Base-by-base conservation (phyloP, 202 grass and related monocot species). In the Digitaria exilis region DNA sequence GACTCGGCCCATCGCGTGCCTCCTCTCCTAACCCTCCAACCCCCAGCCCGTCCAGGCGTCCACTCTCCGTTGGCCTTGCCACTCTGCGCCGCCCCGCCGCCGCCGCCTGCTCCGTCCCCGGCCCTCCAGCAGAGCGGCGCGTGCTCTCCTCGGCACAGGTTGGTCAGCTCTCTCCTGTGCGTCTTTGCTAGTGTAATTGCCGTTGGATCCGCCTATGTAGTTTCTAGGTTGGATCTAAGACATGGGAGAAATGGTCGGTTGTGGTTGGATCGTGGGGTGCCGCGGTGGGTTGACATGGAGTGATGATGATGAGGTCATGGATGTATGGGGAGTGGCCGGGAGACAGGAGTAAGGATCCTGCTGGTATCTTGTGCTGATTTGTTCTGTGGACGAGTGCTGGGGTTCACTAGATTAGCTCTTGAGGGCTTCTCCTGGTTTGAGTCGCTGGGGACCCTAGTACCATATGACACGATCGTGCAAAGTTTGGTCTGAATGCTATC, bases 331-430 rank as follows among this genome's bases (percentile, higher is more conserved):
- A 54, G 48, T 32, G 12, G 46, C 19, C 19, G 46, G 26, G 34
- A 5, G 46, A 32, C 69, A 34, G 19, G 17, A 35, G 67, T 32
- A 65, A 39, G 32, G 69, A 71, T 1, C 28, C 28, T 32, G 34
- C 18, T 65, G 62, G 34, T 16, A 57, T 42, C 12, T 25, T 42
- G 52, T 39, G 19, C 51, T 58, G 29, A 12, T 51, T 32, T 51
- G 16, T 72, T 45, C 69, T 19, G 19, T 24, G 50, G n/a, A 37
- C 46, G 30, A 55, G 10, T 55, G 21, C 31, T 41, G 11, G 41
- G 7, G 35, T 76, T 59, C 13, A 18, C 73, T 76, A 58, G 31
- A 15, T 75, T 56, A 37, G 71, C n/a, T 35, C 73, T 75, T 75
- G 32, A 58, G 32, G n/a, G 25, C 25, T 60, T 34, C 51, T 58